Evolutionary conservation across 495 filamentous ascomycete species (phyloP), one percentile per base, ranked within the genome.

Genomic region (Penicillium nucicola): DNA sequence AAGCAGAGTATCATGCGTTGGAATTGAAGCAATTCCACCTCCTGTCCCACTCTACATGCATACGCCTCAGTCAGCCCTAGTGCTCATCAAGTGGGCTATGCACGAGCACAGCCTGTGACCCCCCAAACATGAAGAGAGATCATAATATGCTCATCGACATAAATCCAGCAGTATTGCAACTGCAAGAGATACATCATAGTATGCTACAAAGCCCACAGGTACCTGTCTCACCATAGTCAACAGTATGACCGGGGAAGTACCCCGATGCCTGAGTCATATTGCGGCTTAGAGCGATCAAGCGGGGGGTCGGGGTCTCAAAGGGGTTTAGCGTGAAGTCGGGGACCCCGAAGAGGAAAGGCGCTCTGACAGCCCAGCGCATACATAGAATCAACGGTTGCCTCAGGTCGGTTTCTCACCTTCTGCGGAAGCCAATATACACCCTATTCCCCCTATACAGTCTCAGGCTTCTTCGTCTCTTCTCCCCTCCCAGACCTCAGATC

Each of bases 231-330:
- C 1, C 35, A 31, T 48, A 40, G 15, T 48, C 31, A 31, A 32
- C 12, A 10, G 14, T 39, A 48, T 20, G 11, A 2, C 3, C 3
- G 2, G 6, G 12, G 22, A 40, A 40, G 45, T 48, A 48, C 45
- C 25, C 7, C 15, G 9, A 4, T 19, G 11, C 19, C 44, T 52
- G 49, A 52, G 32, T 52, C 49, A 52, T 37, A 45, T 11, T 48
- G 45, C 45, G 45, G 45, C 45, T 48, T 48, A 39, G 45, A 48
- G 35, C 25, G 45, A 48, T 40, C 45, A 20, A 39, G 45, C 45
- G 45, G 45, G 45, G 45, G 43, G 62, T 74, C 68, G 66, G 65
- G 64, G 63, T 64, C 70, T 58, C 41, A 51, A 67, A 52, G 1
- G 1, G 57, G 68, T 38, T 58, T 70, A 70, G 68, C 54, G 59